Base-by-base conservation (phyloP, 179 eudicot species). In the Carnegiea gigantea region DNA sequence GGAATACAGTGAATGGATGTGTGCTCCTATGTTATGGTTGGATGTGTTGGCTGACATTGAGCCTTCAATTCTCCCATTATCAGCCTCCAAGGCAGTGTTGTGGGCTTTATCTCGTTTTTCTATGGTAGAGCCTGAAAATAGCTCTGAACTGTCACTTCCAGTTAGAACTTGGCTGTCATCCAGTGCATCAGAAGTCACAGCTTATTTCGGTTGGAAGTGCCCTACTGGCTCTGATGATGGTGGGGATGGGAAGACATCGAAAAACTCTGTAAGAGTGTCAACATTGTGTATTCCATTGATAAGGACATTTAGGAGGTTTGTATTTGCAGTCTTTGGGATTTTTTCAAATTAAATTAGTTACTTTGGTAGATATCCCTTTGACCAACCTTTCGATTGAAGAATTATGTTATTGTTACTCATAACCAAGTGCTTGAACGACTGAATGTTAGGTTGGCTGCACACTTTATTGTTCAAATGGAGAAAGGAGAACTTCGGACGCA, bases 21-120 rank as follows among this genome's bases (percentile, higher is more conserved):
- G 98, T 81, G 87, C 86, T 79, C 99, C 99, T 65, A 95, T 91
- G 98, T 82, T 97, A 83, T 97, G 99, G 99, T 80, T 88, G 87
- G 98, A 93, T 83, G 94, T 95, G 54, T 87, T 97, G 85, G 90
- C 89, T 83, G 97, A 91, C 70, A 92, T 89, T 81, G 92, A 92
- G 87, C 93, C 94, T 65, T 76, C 85, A 44, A 77, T 83, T 78
- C 95, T 97, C 78, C 97, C 98, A 71, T 46, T 97, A 78, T 88
- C 99, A 77, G 78, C 95, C 81, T 87, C 96, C 77, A 97, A 93
- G 88, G 97, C 97, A 72, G 95, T 92, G 67, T 79, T 92, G 44
- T 97, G 98, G 98, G 93, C 98, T 79, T 85, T 93, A 85, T 92
- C 99, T 85, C 98, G 91, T 78, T 87, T 97, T 79, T 92, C 97